Evolutionary conservation across 2,329 filamentous ascomycete genomes (phyloP), one percentile per base, ranked within the genome.

Genomic region (Trichoderma sp.): DNA sequence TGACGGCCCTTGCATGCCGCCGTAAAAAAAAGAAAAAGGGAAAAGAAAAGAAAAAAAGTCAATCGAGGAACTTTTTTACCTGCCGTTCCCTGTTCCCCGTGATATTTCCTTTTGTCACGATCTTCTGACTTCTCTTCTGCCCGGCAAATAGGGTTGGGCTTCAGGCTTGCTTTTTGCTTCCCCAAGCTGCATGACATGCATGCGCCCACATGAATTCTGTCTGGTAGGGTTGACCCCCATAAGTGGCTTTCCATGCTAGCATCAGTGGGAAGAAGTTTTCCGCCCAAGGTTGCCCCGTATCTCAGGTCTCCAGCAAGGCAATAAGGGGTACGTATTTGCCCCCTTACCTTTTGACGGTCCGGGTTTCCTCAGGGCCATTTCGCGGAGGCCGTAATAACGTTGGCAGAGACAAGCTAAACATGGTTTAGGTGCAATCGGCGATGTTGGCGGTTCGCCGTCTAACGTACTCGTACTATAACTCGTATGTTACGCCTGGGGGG

Each of bases 121-220:
- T 13, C 34, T 34, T 23, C 43, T 26, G 15, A 17, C 32, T 11
- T 11, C 30, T n/a, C 57, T 30, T 30, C 34, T 58, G 23, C 64
- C 13, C 34, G 47, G 30, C 63, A 55, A 15, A 50, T 55, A 23
- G 20, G 30, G 32, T 23, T 55, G 30, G 30, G 47, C 63, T 55
- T 66, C 63, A 61, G 63, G 68, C 47, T 32, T 59, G 28, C 55
- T 17, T 61, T 66, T 61, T 66, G 69, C 36, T 70, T n/a, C 55
- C 68, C 50, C 59, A 70, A 57, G 61, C 69, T 74, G 75, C 74
- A 75, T 73, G 74, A 70, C 73, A 74, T 75, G 72, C 74, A 75
- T 76, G 71, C 61, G 71, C 68, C 73, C 63, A 73, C 74, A 75
- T 71, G 72, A 65, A 36, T 43, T 53, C 15, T 8, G 17, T 15